Percentiles rank a stretch among this genome's conserved stretches.
These are phyloP conservation scores for Carex parvula DNA, from an alignment of 176 grass and related monocot species.

Conservation along the genomic window DNA sequence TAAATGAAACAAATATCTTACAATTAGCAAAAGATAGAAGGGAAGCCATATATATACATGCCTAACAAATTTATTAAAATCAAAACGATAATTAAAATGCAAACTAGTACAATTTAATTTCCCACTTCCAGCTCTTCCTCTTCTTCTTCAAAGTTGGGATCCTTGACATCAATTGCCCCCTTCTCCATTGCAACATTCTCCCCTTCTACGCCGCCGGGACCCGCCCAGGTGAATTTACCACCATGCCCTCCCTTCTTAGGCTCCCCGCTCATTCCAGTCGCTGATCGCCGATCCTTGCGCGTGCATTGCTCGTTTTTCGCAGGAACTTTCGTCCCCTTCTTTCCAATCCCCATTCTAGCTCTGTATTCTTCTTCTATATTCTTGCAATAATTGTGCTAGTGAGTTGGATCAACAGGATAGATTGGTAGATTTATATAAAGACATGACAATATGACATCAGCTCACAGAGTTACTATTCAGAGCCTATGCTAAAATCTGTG, in stretches of 20 bases:
- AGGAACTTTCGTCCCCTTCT: slow-evolving; percentile 40
- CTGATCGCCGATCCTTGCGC: slow-evolving; percentile 75
- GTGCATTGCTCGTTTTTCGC: slow-evolving; percentile 11
- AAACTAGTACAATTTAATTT: background rate
- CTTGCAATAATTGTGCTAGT: background rate
- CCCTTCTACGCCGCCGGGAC: slow-evolving; percentile 43
- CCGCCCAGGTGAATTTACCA: slow-evolving; percentile 96
- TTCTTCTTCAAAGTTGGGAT: slow-evolving; percentile 36
- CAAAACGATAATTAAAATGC: background rate
- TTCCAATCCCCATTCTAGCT: slow-evolving; percentile 49
- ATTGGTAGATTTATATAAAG: background rate
- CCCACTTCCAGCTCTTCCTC: background rate
- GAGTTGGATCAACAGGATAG: background rate
- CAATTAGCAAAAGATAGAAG: background rate
- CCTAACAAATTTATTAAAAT: slow-evolving; percentile 5
- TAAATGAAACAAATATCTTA: too few species aligned
- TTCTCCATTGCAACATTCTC: slow-evolving; percentile 36
- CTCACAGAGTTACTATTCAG: background rate
- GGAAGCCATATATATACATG: background rate
- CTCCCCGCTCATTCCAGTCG: slow-evolving; percentile 64
- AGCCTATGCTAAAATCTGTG: background rate
- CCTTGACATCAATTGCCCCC: slow-evolving; percentile 31
- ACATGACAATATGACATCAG: background rate
- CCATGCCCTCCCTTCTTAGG: slow-evolving; percentile 92
- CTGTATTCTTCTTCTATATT: background rate